These are phyloP conservation scores for Thelonectria rubi DNA, from an alignment of 2,329 filamentous ascomycete genomes.

Conservation along the genomic window DNA sequence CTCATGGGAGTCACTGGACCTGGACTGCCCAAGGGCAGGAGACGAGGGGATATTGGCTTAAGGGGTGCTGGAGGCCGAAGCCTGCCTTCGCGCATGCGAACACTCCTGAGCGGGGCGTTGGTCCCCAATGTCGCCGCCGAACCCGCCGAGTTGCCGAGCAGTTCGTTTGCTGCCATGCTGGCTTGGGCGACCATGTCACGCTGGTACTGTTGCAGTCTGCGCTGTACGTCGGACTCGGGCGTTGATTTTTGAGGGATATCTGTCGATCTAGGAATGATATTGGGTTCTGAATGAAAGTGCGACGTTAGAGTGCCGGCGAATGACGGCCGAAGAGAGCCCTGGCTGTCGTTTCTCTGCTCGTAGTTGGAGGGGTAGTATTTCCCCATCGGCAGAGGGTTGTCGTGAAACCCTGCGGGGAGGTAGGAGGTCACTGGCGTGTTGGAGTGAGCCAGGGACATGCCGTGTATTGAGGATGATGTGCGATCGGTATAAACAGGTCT, in stretches of 20 bases:
- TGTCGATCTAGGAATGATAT: constrained; percentile 40
- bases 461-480: constrained; percentile 41
- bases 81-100: constrained; percentile 50
- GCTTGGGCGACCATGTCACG: constrained; percentile 69
- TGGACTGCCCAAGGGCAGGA: constrained; percentile 65
- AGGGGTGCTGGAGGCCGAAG: constrained; percentile 51
- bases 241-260: constrained; percentile 24
- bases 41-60: constrained; percentile 60
- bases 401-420: constrained; percentile 59
- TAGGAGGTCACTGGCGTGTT: constrained; percentile 61
- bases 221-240: constrained; percentile 56
- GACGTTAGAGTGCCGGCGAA: constrained; percentile 43
- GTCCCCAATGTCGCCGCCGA: constrained; percentile 39
- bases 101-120: constrained; percentile 47
- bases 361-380: constrained; percentile 73
- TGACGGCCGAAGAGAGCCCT: constrained; percentile 35
- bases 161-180: constrained; percentile 59
- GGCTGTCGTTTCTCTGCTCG: constrained; percentile 51
- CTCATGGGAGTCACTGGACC: constrained; percentile 71
- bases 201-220: constrained; percentile 66
- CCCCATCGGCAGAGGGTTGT: constrained; percentile 61
- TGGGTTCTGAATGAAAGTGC: constrained; percentile 49
- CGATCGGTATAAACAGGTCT: constrained; percentile 40
- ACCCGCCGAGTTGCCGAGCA: constrained; percentile 45
- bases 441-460: constrained; percentile 34